Conservation (phyloP, 257 asterid species). For the Catharanthus roseus region DNA sequence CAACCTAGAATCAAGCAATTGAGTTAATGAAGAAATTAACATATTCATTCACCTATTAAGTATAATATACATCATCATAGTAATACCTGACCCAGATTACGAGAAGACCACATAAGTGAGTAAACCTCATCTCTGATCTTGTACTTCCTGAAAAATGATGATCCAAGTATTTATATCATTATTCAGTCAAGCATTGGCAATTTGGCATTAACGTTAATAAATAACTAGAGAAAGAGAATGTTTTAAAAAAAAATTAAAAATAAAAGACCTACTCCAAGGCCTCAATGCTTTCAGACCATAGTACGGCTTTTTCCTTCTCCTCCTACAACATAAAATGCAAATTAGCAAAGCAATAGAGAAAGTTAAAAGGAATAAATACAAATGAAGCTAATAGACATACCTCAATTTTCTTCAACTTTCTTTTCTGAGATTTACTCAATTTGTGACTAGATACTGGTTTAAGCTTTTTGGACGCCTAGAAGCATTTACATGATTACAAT, state of each 20-base stretch:
- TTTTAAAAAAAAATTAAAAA: conserved; percentile 1
- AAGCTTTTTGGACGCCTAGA: conserved; percentile 31
- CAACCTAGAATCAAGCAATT: conserved; percentile 42
- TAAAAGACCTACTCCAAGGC: conserved; percentile 56
- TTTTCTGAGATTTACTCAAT: conserved; percentile 68
- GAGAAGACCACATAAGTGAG: conserved; percentile 87
- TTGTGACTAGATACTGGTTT: conserved; percentile 29
- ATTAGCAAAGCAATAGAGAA: neutral
- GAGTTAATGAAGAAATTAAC: conserved; percentile 12
- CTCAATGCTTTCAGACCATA: conserved; percentile 60
- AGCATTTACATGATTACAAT: neutral
- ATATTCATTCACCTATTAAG: conserved; percentile 2
- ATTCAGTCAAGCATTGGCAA: neutral
- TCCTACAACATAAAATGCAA: conserved; percentile 41
- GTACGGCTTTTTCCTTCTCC: conserved; percentile 71
- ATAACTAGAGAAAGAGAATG: neutral
- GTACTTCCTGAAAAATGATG: conserved; percentile 58
- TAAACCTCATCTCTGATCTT: conserved; percentile 60
- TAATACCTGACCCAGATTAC: conserved; percentile 86
- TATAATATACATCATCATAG: conserved; percentile 12
- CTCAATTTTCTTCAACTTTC: conserved; percentile 78
- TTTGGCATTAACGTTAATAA: too few relatives aligned
- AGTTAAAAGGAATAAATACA: neutral
- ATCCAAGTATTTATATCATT: neutral
- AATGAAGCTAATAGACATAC: conserved; percentile 28